Conservation (phyloP, 805 yeast species). For the Yarrowia yakushimensis region DNA sequence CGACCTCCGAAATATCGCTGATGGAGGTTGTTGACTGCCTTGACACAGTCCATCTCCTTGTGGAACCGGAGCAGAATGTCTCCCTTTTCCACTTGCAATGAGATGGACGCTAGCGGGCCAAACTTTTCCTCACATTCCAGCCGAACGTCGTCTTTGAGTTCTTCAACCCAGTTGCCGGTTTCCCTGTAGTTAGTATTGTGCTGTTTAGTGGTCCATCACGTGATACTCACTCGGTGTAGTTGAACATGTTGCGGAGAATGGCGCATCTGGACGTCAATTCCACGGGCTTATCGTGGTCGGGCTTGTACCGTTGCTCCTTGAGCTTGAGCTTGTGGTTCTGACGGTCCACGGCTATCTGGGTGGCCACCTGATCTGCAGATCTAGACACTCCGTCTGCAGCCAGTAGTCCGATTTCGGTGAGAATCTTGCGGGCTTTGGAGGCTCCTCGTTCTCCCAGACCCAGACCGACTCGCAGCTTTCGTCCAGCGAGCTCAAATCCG, state of each 20-base stretch:
- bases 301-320: neutral
- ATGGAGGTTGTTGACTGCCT: constrained; percentile 38
- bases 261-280: constrained; percentile 4
- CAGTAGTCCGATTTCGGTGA: constrained; percentile 8
- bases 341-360: constrained; percentile 12
- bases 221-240: constrained; percentile 19
- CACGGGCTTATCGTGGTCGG: neutral
- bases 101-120: constrained; percentile 38
- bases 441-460: constrained; percentile 26
- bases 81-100: constrained; percentile 35
- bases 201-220: too few relatives aligned
- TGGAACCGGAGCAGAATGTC: constrained; percentile 38
- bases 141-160: constrained; percentile 39
- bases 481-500: constrained; percentile 36
- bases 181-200: constrained; percentile 32
- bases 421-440: neutral
- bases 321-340: constrained; percentile 8
- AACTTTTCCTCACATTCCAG: constrained; percentile 40
- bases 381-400: constrained; percentile 18
- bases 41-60: constrained; percentile 30
- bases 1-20: constrained; percentile 40
- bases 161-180: constrained; percentile 37
- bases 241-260: constrained; percentile 9
- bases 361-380: constrained; percentile 13
- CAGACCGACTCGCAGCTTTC: constrained; percentile 35